Evolutionary conservation across 2,329 filamentous ascomycete species (phyloP), one percentile per base, ranked within the genome.

Genomic region (Sporothrix inflata): DNA sequence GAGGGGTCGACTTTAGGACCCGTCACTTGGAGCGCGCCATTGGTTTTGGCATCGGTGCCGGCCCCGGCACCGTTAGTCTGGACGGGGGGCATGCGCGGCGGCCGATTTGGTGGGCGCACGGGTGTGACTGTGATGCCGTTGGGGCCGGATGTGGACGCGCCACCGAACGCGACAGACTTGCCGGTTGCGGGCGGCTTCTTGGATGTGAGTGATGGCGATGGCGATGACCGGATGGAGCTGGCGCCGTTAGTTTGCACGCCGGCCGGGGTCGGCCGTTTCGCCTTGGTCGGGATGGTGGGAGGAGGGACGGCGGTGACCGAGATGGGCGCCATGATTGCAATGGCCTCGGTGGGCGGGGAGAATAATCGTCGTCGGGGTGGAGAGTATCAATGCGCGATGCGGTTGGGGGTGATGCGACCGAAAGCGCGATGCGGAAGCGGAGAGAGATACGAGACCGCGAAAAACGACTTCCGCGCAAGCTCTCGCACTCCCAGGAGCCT

Each of bases 201-300:
- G 11, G 85, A 81, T 11, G 90, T 82, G 76, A 89, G 81, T 76
- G 84, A 87, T 5, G 87, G 86, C 4, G 87, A 88, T 1, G 89
- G 86, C 1, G 89, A 91, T 4, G 89, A 87, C 73, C 87, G 86
- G 1, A 87, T 86, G 30, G 88, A 81, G 75, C 84, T 83, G 73
- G 84, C 82, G 45, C 89, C 89, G 80, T 92, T 92, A 73, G 89
- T 87, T 79, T 91, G 90, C 72, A 91, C 88, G 60, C 89, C 87
- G 63, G 90, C 86, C 49, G 89, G 89, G 69, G 87, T 84, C 74
- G 89, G 90, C 47, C 91, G 90, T 82, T 93, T 94, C 75, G 88
- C 86, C 82, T 93, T 94, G 76, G 79, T 80, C 76, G 81, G 78
- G 76, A 80, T 82, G 78, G 82, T 81, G 24, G 79, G 77, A 73